Conservation (phyloP, 768 basidiomycete species). For the Phaeotremella skinneri region DNA sequence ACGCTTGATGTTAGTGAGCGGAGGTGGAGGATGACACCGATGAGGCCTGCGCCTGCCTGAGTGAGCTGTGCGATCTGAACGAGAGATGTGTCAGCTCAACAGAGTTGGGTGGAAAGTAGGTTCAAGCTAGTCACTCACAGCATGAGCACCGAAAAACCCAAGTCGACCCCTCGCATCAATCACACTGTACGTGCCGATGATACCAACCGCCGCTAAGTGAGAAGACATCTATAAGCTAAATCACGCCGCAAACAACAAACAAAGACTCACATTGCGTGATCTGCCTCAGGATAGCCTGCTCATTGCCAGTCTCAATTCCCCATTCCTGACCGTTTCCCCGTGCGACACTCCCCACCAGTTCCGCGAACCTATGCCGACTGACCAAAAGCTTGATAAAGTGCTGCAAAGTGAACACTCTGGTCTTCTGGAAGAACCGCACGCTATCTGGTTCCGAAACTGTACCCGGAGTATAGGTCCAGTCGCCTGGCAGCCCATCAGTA, state of each 20-base stretch:
- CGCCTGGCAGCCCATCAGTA: constrained; percentile 24
- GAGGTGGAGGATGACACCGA: constrained; percentile 27
- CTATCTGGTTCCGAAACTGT: constrained; percentile 19
- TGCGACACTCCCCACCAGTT: constrained; percentile 4
- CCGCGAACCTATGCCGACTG: constrained; percentile 18
- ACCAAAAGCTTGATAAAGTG: constrained; percentile 24
- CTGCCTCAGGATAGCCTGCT: constrained; percentile 9
- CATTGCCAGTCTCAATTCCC: neutral
- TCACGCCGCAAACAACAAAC: neutral
- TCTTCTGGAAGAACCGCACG: constrained; percentile 28
- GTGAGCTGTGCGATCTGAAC: constrained; percentile 30
- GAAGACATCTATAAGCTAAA: neutral
- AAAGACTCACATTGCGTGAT: constrained; percentile 19
- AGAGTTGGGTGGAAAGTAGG: neutral
- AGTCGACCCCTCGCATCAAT: constrained; percentile 18
- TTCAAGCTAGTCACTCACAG: constrained; percentile 7
- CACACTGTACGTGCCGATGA: constrained; percentile 24
- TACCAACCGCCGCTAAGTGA: constrained; percentile 19
- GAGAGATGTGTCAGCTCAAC: neutral
- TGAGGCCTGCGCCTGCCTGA: constrained; percentile 29
- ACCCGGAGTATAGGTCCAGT: constrained; percentile 20
- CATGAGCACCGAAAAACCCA: constrained; percentile 28
- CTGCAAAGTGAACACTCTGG: constrained; percentile 23
- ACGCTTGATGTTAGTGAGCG: neutral
- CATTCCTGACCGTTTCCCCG: neutral